A percentile compares a stretch with the other conserved stretches of the same genome.
phyloP scores from a whole-genome alignment of 768 basidiomycete species.

The Daedaleopsis sinensis region DNA sequence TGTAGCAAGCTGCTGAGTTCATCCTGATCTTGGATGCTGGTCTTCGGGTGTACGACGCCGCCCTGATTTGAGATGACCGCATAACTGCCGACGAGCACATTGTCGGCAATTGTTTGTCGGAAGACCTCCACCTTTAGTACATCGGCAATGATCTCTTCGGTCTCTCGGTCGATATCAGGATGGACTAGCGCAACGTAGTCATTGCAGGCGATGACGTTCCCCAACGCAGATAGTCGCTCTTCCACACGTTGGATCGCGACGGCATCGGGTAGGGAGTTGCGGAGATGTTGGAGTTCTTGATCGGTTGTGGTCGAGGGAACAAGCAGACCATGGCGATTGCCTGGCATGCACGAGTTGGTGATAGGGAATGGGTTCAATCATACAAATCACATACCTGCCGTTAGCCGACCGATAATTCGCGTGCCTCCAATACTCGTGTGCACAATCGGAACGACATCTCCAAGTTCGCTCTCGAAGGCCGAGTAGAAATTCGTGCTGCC shows the following conservation, averaged over 20 bases:
- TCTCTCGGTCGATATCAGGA: constrained; percentile 97
- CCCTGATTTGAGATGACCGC: constrained; percentile 96
- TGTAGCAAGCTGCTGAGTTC: constrained; percentile 94
- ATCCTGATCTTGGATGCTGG: constrained; percentile 96
- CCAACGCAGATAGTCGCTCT: constrained; percentile 94
- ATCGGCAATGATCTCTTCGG: constrained; percentile 99
- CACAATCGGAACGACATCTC: constrained; percentile 93
- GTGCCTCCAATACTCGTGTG: constrained; percentile 96
- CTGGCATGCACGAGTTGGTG: constrained; percentile 37
- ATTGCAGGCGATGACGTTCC: constrained; percentile 98
- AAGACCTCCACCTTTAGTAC: constrained; percentile 99
- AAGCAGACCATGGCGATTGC: constrained; percentile 96
- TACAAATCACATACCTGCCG: constrained; percentile 63
- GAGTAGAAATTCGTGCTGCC: constrained; percentile 98
- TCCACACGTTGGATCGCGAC: constrained; percentile 96
- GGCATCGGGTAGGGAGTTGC: constrained; percentile 91
- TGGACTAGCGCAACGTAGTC: constrained; percentile 99
- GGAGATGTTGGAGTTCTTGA: constrained; percentile 96
- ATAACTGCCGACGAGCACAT: constrained; percentile 96
- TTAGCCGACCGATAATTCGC: constrained; percentile 89
- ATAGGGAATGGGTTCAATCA: not conserved
- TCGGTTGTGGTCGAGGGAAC: constrained; percentile 96
- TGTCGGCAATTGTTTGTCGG: constrained; percentile 94
- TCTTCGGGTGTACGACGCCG: constrained; percentile 96
- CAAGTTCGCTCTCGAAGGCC: constrained; percentile 92